Conservation (phyloP, 164 flowering plant genomes). For the Stephania yunnanensis region DNA sequence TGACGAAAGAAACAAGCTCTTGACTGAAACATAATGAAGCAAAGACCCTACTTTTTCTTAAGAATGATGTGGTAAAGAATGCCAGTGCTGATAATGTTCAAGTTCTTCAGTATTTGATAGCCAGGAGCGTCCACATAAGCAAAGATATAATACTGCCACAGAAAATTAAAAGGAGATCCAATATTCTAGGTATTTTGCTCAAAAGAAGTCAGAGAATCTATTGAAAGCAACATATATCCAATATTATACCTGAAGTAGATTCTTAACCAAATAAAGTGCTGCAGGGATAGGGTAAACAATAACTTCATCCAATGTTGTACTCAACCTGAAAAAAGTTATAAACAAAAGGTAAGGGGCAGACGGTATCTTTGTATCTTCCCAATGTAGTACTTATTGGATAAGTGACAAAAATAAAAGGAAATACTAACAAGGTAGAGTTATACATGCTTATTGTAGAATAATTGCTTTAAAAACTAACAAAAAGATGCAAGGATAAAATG, state of each 20-base stretch:
- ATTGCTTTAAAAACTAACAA: no score
- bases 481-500: background rate
- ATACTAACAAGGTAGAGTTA: background rate
- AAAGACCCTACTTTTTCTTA: conserved; percentile 63
- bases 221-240: background rate
- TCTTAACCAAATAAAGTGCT: conserved; percentile 85
- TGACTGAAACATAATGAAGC: background rate
- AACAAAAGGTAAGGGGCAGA: background rate
- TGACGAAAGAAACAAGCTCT: background rate
- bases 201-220: background rate
- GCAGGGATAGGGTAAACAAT: conserved; percentile 92
- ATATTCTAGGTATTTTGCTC: background rate
- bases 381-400: no score
- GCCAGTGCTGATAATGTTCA: conserved; percentile 95
- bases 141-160: conserved; percentile 93
- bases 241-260: conserved; percentile 72
- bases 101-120: conserved; percentile 90
- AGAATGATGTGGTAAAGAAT: conserved; percentile 84
- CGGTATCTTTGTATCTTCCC: background rate
- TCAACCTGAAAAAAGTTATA: conserved; percentile 46
- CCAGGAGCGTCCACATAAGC: conserved; percentile 99
- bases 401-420: no score
- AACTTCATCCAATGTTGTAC: conserved; percentile 85
- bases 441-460: background rate
- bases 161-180: conserved; percentile 7